Conservation (phyloP, 352 stramenopile species). For the Synura sp. region DNA sequence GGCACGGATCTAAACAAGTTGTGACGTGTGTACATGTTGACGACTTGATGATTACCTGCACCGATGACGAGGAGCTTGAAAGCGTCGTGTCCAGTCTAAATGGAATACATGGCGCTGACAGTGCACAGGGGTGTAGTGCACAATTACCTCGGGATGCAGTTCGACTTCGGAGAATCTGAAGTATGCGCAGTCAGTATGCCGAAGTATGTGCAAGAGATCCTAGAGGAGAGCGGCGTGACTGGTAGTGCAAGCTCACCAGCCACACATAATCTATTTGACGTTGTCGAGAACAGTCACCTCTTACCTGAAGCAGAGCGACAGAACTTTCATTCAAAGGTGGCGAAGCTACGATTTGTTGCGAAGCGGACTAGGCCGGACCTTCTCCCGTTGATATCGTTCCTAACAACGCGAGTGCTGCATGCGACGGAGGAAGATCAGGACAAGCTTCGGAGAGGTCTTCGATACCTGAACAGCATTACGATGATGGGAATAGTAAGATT, state of each 20-base stretch:
- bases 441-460: neutral
- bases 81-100: no score
- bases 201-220: neutral
- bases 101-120: no score
- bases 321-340: conserved; percentile 16
- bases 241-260: neutral
- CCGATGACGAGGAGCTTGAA: no score
- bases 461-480: conserved; percentile 5
- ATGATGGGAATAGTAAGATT: no score
- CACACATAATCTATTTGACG: no score
- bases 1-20: no score
- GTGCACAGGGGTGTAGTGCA: no score
- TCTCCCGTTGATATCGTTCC: neutral
- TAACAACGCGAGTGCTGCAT: neutral
- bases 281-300: no score
- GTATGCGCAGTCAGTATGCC: neutral
- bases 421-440: conserved; percentile 12
- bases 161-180: neutral
- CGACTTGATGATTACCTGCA: no score
- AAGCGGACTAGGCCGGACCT: conserved; percentile 14
- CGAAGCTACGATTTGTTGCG: conserved; percentile 17
- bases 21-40: no score
- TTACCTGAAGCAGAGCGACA: no score
- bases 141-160: neutral
- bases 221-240: neutral